Conservation (phyloP, 257 asterid genomes). For the Nicotiana benthamiana region DNA sequence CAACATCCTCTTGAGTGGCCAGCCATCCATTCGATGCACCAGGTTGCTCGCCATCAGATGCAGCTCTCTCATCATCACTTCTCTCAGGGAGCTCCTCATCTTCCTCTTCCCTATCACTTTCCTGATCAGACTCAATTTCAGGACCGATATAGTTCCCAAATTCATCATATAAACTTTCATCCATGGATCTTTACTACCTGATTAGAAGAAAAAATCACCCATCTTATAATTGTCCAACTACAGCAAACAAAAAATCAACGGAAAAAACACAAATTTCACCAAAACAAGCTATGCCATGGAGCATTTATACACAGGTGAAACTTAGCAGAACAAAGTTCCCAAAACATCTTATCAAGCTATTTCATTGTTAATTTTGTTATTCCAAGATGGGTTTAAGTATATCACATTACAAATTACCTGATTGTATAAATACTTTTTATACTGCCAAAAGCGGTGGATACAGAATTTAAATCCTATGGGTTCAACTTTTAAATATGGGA, state of each 20-base stretch:
- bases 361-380: too few species aligned
- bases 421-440: too few species aligned
- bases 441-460: too few species aligned
- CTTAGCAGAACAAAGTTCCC: too few species aligned
- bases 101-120: constrained; percentile 80
- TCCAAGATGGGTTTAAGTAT: too few species aligned
- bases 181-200: constrained; percentile 40
- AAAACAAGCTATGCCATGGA: neutral
- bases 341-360: too few species aligned
- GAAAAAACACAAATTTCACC: neutral
- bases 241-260: too few species aligned
- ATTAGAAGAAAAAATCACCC: neutral
- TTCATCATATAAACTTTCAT: constrained; percentile 90
- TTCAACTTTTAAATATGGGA: too few species aligned
- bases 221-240: neutral
- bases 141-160: constrained; percentile 97
- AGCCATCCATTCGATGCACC: constrained; percentile 87
- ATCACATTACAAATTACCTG: too few species aligned
- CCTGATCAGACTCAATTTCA: constrained; percentile 87
- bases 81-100: constrained; percentile 73
- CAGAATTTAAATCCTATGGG: too few species aligned
- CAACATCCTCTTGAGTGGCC: constrained; percentile 57
- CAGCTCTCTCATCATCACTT: constrained; percentile 52
- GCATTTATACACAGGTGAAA: too few species aligned
- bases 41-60: constrained; percentile 65